These are phyloP conservation scores for Coriaria nepalensis DNA, from an alignment of 306 rosid genomes.

Conservation along the genomic window DNA sequence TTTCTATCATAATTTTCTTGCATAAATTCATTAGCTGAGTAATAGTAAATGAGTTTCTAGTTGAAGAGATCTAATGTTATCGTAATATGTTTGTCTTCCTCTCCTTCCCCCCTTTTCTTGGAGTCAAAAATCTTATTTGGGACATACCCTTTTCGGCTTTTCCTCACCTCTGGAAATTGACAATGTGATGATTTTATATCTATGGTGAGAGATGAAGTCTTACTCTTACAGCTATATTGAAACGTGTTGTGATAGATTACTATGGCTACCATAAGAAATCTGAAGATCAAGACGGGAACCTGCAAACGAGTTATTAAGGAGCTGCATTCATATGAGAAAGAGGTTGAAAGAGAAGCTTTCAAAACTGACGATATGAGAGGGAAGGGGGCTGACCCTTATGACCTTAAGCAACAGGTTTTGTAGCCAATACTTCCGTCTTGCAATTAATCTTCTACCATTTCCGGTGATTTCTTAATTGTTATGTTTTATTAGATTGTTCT, in stretches of 20 bases:
- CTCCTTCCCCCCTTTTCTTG: no score
- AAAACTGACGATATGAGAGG: conserved; percentile 80
- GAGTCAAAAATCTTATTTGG: no score
- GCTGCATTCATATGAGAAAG: conserved; percentile 72
- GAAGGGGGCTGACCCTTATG: conserved; percentile 72
- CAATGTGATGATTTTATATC: no score
- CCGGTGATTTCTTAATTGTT: background rate
- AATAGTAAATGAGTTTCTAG: no score
- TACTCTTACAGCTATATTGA: no score
- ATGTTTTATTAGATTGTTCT: background rate
- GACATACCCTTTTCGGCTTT: no score
- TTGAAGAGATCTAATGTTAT: no score
- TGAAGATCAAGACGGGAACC: conserved; percentile 69
- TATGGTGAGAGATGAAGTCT: no score
- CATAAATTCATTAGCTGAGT: no score
- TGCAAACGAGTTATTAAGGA: conserved; percentile 74
- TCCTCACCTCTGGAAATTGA: no score
- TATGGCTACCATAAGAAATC: conserved; percentile 51
- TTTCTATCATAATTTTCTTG: no score
- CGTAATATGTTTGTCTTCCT: no score
- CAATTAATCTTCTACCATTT: background rate
- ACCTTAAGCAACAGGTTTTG: conserved; percentile 76
- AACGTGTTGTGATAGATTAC: conserved; percentile 11
- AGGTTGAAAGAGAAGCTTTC: conserved; percentile 77
- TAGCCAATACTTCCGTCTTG: background rate